Base-by-base conservation (phyloP, 2,329 filamentous ascomycete genomes). In the Claviceps quebecensis region DNA sequence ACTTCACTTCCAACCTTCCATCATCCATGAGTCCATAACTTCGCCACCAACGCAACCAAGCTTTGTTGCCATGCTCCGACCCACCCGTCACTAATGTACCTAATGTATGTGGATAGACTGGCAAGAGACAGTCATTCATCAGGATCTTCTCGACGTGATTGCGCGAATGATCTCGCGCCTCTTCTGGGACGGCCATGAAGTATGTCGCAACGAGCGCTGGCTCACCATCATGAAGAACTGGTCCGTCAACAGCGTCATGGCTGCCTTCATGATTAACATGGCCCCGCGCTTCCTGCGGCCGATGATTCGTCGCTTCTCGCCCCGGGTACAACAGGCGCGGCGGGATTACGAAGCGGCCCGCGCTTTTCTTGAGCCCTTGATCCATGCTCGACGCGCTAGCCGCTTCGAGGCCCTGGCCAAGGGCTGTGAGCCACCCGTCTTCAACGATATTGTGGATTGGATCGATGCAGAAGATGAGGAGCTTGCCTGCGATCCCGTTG, bases 361-460 rank as follows among this genome's bases (percentile, higher is more conserved):
- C 19, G 34, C 39, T 7, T 54, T 54, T 23, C 50, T 54, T n/a
- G 53, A 54, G 45, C 53, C 53, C 22, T 38, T 54, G 14, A 52
- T 54, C 8, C 3, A 54, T 3, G 26, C 47, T 34, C 53, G 53
- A n/a, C 53, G 53, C 26, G 44, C 45, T 39, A 47, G 29, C 14
- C 53, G 53, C 34, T 9, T 50, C 34, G 41, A 41, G 45, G 50
- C 44, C 19, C 39, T 44, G 23, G 23, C 41, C 16, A 13, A 16
- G 1, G 53, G 53, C 19, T 14, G 40, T 6, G 44, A 39, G 5
- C 26, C 37, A 0, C 53, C 39, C 14, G 19, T 39, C 1, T 54
- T 54, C 40, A 48, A 54, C 37, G 53, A 54, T 36, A 48, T 54
- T 52, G 50, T 54, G 22, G 53, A 54, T 36, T 54, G 53, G 53